These are phyloP conservation scores for Pisolithus marmoratus DNA, from an alignment of 768 basidiomycete genomes.

Conservation along the genomic window DNA sequence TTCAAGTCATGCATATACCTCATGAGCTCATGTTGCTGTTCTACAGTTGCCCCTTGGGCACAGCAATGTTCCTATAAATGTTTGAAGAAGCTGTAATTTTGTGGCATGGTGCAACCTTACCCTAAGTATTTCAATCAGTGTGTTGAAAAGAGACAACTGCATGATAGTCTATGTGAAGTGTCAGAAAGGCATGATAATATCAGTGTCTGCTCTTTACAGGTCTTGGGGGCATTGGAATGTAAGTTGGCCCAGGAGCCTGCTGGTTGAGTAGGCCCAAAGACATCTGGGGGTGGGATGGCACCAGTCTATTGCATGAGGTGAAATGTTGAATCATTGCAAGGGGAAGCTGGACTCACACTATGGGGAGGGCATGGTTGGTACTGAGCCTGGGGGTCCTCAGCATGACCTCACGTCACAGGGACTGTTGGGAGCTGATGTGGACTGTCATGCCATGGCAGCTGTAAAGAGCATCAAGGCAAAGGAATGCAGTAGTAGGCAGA, in stretches of 20 bases:
- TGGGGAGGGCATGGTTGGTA: constrained; percentile 11
- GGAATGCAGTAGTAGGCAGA: not conserved
- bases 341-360: constrained; percentile 10
- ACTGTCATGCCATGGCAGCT: constrained; percentile 14
- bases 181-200: not conserved
- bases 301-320: constrained; percentile 10
- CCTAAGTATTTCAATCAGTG: constrained; percentile 62
- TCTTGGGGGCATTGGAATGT: constrained; percentile 45
- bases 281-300: constrained; percentile 20
- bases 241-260: constrained; percentile 24
- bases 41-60: constrained; percentile 67
- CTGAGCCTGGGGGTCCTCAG: constrained; percentile 18
- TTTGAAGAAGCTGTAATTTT: constrained; percentile 4
- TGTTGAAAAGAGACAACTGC: constrained; percentile 61
- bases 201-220: too few species aligned
- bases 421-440: constrained; percentile 18
- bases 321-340: not conserved
- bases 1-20: constrained; percentile 73
- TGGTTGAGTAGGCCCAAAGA: constrained; percentile 16
- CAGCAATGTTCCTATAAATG: constrained; percentile 63
- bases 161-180: constrained; percentile 44
- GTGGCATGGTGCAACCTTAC: too few species aligned
- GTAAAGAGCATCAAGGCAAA: constrained; percentile 3
- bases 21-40: constrained; percentile 77
- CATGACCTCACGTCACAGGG: constrained; percentile 14